Base-by-base conservation (phyloP, 768 basidiomycete genomes). In the Collybia sordida region DNA sequence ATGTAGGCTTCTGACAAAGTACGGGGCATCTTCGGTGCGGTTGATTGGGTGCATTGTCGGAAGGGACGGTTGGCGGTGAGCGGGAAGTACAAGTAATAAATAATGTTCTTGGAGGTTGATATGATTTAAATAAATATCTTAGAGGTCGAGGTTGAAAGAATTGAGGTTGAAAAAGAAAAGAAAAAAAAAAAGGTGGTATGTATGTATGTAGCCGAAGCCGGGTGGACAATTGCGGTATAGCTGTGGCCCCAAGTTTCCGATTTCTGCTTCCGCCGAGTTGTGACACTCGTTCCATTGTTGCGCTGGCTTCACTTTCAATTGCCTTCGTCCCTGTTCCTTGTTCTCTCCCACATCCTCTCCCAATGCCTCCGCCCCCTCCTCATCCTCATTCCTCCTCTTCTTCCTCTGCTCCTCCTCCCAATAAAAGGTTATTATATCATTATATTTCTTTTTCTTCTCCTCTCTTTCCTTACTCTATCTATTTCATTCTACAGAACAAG, bases 341-440 rank as follows among this genome's bases (percentile, higher is more conserved):
- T 68, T 68, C 69, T 69, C 70, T 70, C 72, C 70, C 70, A 73
- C 73, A 70, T 73, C 73, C 65, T 72, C n/a, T 63, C 66, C 54
- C 50, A 31, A 31, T 31, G 31, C 59, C 42, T 50, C 47, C 38
- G 52, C 59, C 49, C 43, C 34, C 50, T 37, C 47, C 59, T 55
- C 63, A 64, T 59, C 54, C 42, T 34, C 51, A 50, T 36, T 22
- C 56, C 31, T 53, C 56, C 42, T 59, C 65, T 49, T 48, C 64
- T 37, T 42, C 57, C 47, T 50, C 60, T 45, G 15, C 58, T 34
- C 42, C 50, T 31, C 51, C 43, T 43, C 68, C 60, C 59, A n/a
- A n/a, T n/a, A 72, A 66, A 65, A 73, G 74, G 74, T 75, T 57
- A 51, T 45, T 49, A 31, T 35, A 37, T 50, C 50, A 43, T 52